These are phyloP conservation scores for Anthoceros angustus DNA, from an alignment of 225 moss, liverwort and hornwort species.

Conservation along the genomic window DNA sequence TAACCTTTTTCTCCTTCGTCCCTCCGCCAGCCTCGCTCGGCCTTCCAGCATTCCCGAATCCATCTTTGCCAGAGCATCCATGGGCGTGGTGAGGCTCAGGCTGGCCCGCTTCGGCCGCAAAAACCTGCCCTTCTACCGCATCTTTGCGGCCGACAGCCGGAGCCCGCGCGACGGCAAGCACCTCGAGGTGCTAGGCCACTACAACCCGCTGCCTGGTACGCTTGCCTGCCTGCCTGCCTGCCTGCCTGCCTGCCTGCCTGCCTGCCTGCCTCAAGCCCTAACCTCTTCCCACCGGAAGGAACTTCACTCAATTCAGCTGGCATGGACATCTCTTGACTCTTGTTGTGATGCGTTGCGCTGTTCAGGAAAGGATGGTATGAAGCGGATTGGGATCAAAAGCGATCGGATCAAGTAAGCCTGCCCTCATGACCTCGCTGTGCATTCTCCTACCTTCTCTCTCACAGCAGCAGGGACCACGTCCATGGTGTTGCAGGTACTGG, in stretches of 20 bases:
- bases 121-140: slow-evolving; percentile 79
- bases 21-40: too few species aligned
- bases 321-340: background rate
- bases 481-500: slow-evolving; percentile 50
- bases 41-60: too few species aligned
- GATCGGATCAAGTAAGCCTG: slow-evolving; percentile 64
- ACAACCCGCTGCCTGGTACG: slow-evolving; percentile 70
- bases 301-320: background rate
- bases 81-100: slow-evolving; percentile 75
- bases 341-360: background rate
- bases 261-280: background rate
- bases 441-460: background rate
- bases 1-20: too few species aligned
- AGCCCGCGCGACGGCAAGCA: slow-evolving; percentile 84
- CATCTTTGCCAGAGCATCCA: slow-evolving; percentile 8
- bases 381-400: slow-evolving; percentile 82
- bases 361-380: slow-evolving; percentile 79
- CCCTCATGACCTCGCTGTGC: background rate
- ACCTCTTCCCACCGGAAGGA: background rate
- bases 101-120: slow-evolving; percentile 81
- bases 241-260: slow-evolving; percentile 28
- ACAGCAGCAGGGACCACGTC: background rate
- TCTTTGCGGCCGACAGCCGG: slow-evolving; percentile 78
- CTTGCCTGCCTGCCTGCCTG: background rate
- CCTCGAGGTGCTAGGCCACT: slow-evolving; percentile 79